A percentile compares a stretch with the other conserved stretches of the same genome.
Conservation (phyloP, 2,329 filamentous ascomycete genomes). For the Trichoderma sp. region DNA sequence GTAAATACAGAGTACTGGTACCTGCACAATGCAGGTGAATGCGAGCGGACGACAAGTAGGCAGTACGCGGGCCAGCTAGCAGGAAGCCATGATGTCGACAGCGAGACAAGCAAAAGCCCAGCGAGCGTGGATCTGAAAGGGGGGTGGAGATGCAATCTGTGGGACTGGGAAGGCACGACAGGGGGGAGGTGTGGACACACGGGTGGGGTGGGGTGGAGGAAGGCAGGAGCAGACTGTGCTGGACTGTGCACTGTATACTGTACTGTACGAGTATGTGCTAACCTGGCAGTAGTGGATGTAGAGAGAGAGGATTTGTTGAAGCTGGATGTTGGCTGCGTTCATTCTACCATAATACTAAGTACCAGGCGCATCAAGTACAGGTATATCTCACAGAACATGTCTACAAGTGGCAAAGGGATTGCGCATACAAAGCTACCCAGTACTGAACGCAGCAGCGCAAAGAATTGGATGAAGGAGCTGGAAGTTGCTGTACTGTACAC, state of each 20-base stretch:
- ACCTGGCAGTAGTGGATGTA: neutral
- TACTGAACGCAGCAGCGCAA: neutral
- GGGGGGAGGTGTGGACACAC: constrained; percentile 4
- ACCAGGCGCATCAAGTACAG: neutral
- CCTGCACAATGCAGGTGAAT: neutral
- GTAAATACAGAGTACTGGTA: neutral
- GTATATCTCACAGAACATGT: too few species aligned
- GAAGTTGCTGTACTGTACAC: neutral
- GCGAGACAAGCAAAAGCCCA: constrained; percentile 12
- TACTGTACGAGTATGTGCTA: too few species aligned
- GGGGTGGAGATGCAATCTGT: constrained; percentile 23
- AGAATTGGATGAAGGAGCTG: neutral
- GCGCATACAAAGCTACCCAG: neutral
- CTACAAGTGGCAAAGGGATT: neutral
- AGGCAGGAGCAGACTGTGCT: neutral
- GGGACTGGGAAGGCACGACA: constrained; percentile 17
- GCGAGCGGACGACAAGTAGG: neutral
- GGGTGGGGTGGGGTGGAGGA: constrained; percentile 13
- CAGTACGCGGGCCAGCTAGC: constrained; percentile 3
- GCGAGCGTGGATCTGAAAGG: constrained; percentile 22
- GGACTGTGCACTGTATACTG: neutral
- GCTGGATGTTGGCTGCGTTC: neutral
- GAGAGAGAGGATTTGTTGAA: neutral
- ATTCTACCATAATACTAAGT: neutral
- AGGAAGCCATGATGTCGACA: constrained; percentile 22